Evolutionary conservation across 1,284 basidiomycete genomes (phyloP).

Genomic region (Rhodofomes roseus): DNA sequence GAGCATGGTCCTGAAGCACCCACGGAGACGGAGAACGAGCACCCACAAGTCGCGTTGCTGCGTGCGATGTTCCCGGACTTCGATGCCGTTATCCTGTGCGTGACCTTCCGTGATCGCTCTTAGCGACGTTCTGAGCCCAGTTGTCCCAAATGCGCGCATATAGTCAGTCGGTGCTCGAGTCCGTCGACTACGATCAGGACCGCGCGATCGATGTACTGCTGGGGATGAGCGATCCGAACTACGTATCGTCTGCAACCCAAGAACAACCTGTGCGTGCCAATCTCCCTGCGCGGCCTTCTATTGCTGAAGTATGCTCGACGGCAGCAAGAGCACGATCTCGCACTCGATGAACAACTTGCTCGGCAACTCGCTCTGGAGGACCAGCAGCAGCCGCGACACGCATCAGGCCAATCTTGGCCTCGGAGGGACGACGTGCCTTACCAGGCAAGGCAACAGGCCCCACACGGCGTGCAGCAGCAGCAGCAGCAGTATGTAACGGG

Average conservation of each 20-base stretch:
- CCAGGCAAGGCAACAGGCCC: conserved; percentile 14
- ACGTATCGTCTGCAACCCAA: conserved; percentile 35
- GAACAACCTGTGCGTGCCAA: conserved; percentile 4
- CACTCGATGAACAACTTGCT: conserved; percentile 74
- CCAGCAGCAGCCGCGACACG: conserved; percentile 36
- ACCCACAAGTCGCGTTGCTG: conserved; percentile 48
- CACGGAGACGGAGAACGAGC: conserved; percentile 10
- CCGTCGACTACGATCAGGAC: conserved; percentile 62
- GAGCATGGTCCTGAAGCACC: background rate
- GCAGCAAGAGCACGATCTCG: conserved; percentile 20
- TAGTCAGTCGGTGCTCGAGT: conserved; percentile 66
- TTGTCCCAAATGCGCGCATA: background rate
- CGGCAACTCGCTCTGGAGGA: conserved; percentile 67
- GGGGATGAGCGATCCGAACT: conserved; percentile 79
- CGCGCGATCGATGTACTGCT: conserved; percentile 69
- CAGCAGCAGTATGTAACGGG: conserved; percentile 13
- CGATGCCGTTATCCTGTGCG: conserved; percentile 63
- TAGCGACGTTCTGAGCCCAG: conserved; percentile 8
- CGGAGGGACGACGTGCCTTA: conserved; percentile 21
- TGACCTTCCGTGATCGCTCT: background rate
- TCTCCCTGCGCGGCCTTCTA: background rate
- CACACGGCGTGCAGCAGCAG: conserved; percentile 12
- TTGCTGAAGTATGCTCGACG: background rate
- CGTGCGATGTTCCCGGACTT: conserved; percentile 79
- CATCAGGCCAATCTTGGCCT: conserved; percentile 21